phyloP scores from a whole-genome alignment of 305 asterid species.

The Euphrasia arctica region DNA sequence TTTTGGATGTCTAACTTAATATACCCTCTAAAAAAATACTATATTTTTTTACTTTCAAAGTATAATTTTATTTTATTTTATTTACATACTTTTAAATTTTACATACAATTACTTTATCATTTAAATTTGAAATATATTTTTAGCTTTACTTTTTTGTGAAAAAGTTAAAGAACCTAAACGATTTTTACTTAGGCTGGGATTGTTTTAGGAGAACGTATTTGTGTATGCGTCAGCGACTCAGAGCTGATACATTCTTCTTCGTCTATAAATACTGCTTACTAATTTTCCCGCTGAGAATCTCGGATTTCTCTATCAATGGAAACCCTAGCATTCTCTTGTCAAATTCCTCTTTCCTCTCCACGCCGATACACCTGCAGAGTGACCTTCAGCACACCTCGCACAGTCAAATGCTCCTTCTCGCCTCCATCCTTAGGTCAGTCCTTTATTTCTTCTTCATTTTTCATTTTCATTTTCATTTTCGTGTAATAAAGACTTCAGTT shows the following conservation, averaged over 20 bases:
- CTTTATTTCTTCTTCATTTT: not conserved
- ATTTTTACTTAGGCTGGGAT: too few relatives aligned
- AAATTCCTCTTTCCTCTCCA: constrained; percentile 30
- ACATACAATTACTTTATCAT: too few relatives aligned
- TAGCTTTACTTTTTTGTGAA: too few relatives aligned
- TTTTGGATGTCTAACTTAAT: too few relatives aligned
- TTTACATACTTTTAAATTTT: too few relatives aligned
- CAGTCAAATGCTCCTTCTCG: constrained; percentile 56
- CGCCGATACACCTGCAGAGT: constrained; percentile 32
- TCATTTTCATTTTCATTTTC: not conserved
- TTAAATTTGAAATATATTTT: too few relatives aligned
- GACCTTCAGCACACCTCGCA: constrained; percentile 27
- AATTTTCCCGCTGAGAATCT: constrained; percentile 2
- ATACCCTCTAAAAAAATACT: too few relatives aligned
- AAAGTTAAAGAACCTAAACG: too few relatives aligned
- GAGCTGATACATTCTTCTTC: not conserved
- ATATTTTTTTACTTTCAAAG: too few relatives aligned
- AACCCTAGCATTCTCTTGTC: constrained; percentile 41
- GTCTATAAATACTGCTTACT: not conserved
- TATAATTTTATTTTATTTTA: too few relatives aligned
- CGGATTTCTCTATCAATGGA: constrained; percentile 41
- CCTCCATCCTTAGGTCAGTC: constrained; percentile 43
- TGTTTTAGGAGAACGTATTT: too few relatives aligned
- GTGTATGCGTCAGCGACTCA: not conserved
- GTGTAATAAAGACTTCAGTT: not conserved